Evolutionary conservation across 306 rosid genomes (phyloP).

Genomic region (Abrus precatorius): DNA sequence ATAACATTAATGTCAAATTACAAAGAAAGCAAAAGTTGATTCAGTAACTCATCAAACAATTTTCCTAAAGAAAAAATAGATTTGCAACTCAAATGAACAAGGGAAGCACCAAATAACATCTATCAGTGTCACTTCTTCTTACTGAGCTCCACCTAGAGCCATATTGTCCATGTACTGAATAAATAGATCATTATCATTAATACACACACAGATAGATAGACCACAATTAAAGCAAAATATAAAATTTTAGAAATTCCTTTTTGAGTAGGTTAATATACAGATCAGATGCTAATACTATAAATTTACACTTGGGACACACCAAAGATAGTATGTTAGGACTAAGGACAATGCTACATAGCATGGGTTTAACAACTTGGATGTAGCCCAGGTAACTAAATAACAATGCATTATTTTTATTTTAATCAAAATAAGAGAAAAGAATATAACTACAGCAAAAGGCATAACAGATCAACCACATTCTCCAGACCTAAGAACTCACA

Average conservation of each 20-base stretch:
- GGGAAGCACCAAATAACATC: slow-evolving; percentile 31
- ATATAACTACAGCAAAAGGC: neutral
- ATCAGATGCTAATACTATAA: slow-evolving; percentile 27
- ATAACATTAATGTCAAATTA: slow-evolving; percentile 7
- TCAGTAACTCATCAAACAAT: slow-evolving; percentile 15
- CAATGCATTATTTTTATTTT: slow-evolving; percentile 24
- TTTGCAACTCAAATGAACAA: slow-evolving; percentile 16
- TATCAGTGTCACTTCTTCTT: slow-evolving; percentile 27
- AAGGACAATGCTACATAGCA: neutral
- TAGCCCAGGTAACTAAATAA: slow-evolving; percentile 3
- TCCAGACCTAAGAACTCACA: slow-evolving; percentile 6
- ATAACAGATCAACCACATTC: slow-evolving; percentile 13
- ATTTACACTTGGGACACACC: slow-evolving; percentile 5
- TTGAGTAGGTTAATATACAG: neutral
- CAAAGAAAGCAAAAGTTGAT: slow-evolving; percentile 4
- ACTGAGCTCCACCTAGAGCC: slow-evolving; percentile 41
- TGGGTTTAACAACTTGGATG: slow-evolving; percentile 17
- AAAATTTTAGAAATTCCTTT: slow-evolving; percentile 32
- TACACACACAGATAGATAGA: slow-evolving; percentile 5
- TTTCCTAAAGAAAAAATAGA: slow-evolving; percentile 9
- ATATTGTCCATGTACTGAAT: slow-evolving; percentile 27
- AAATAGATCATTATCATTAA: slow-evolving; percentile 18
- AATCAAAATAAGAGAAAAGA: neutral
- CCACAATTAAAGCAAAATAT: slow-evolving; percentile 10
- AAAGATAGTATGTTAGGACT: slow-evolving; percentile 24